Base-by-base conservation (phyloP, 495 filamentous ascomycete species). In the Recurvomyces mirabilis region DNA sequence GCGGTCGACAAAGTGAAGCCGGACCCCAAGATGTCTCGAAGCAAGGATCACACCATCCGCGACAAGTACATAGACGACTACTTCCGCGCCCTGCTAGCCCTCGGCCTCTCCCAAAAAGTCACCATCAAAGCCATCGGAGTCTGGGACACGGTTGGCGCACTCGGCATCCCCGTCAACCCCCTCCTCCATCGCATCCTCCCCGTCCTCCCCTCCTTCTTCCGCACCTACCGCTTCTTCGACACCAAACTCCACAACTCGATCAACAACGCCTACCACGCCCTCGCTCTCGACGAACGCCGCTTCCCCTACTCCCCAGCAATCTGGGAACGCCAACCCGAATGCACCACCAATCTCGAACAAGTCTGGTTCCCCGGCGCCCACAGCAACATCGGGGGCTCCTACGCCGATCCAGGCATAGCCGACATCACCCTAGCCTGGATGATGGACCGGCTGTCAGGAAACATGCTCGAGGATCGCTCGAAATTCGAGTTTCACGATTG, bases 51-150 rank as follows among this genome's bases (percentile, higher is more conserved):
- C 13, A 10, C 7, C 1, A 11, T 24, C 22, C 12, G 38, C 1
- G 39, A 49, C 11, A 34, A 22, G 14, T 48, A 49, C 20, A 13
- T 53, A 2, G 23, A 36, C 11, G 21, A 53, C 3, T 53, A 53
- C 50, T 28, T 78, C 42, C 66, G 65, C 35, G 58, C 56, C 4
- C 61, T 78, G 22, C 59, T 72, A 46, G 62, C 59, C 9, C 54
- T 81, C 31, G 71, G 68, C 10, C 28, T 80, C 7, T 46, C 71
- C 17, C 64, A 53, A 33, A 26, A 44, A 31, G 50, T 37, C 2
- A 13, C 47, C 5, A 65, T 81, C 46, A 44, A 48, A 5, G 31
- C 34, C 12, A 49, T 49, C 18, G 46, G 44, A 20, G 50, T 53
- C 20, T 53, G 43, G 43, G 49, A 55, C 29, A 52, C 48, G 1